Evolutionary conservation across 164 flowering plant genomes (phyloP), one percentile per base, ranked within the genome.

Genomic region (Magnolia sinica): DNA sequence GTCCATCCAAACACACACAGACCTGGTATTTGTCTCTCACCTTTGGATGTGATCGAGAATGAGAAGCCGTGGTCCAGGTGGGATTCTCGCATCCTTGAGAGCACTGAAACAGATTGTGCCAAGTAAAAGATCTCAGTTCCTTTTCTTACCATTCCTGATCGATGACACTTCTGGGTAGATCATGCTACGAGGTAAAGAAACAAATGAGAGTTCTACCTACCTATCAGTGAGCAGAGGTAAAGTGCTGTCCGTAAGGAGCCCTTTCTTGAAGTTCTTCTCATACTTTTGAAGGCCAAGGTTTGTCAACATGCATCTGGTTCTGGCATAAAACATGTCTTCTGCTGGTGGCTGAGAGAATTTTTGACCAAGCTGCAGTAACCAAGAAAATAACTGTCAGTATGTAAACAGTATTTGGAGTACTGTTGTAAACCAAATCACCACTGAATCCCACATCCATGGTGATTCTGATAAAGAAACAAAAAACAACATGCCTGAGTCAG

Each of bases 1-100:
- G 13, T 16, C 18, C 18, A 55, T 55, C 61, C 61, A 55, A 73
- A 27, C 27, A 8, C 11, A 24, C 24, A 14, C 51, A 68, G 50
- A 18, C 11, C 55, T 18, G 22, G 52, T 37, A 20, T 51, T 74
- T 20, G 27, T 70, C 18, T 71, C 81, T 22, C 6, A 91, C 98
- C 98, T 91, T 70, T 90, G 84, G 72, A 93, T 85, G 80, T 89
- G 92, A 79, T 95, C 92, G 14, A 93, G 96, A 83, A 93, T 95
- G 71, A 95, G 91, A 58, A 95, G 92, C 81, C 98, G 88, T 63
- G 98, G 98, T 64, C 98, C 98, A 23, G 98, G 98, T 23, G 98
- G 98, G 81, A 95, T 88, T 68, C 79, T 90, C 66, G 88, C 97
- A 85, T 95, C 99, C 87, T 89, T 86, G 51, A 95, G 96, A 72